Evolutionary conservation across 495 filamentous ascomycete genomes (phyloP), one percentile per base, ranked within the genome.

Genomic region (Tirmania nivea): DNA sequence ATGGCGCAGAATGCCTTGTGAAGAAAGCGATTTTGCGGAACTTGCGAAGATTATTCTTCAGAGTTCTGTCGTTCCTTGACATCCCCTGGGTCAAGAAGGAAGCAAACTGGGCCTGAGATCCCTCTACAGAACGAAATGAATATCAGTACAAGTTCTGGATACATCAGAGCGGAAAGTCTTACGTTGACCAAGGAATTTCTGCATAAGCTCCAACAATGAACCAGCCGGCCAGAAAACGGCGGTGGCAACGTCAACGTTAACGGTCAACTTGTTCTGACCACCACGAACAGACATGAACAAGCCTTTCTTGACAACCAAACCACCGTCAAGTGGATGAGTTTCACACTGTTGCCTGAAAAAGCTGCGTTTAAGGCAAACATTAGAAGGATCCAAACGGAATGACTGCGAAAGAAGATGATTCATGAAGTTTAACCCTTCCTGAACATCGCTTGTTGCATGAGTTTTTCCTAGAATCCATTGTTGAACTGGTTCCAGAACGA

Each of bases 341-440:
- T 72, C 63, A 10, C 59, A 63, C 51, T 67, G 48, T 52, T 70
- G 58, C 39, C 39, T 45, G 63, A 87, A 93, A 68, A 90, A 92
- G 1, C 76, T 81, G 20, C 85, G 81, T 64, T 82, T 86, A 60
- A 92, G 78, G 0, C 74, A 68, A 1, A 75, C 72, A 56, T 74
- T 69, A 0, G 78, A 77, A 0, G 90, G 86, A 45, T 45, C 39
- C 39, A 45, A 6, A 14, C 39, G 12, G 39, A 45, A 8, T 2
- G 63, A 67, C 66, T 93, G 79, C 11, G 89, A 85, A 37, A 97
- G 67, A 17, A 85, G 68, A 63, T 97, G 90, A 56, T 97, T 89
- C 2, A 96, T 69, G 66, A 94, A 92, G 64, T 82, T 94, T 57
- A 95, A 75, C 47, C 83, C 78, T 61, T 92, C 83, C 14, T 93